A percentile compares a stretch with the other conserved stretches of the same genome.
These are phyloP conservation scores for Coemansia sp. DNA, from an alignment of 192 early-diverging fungal genomes.

Conservation along the genomic window DNA sequence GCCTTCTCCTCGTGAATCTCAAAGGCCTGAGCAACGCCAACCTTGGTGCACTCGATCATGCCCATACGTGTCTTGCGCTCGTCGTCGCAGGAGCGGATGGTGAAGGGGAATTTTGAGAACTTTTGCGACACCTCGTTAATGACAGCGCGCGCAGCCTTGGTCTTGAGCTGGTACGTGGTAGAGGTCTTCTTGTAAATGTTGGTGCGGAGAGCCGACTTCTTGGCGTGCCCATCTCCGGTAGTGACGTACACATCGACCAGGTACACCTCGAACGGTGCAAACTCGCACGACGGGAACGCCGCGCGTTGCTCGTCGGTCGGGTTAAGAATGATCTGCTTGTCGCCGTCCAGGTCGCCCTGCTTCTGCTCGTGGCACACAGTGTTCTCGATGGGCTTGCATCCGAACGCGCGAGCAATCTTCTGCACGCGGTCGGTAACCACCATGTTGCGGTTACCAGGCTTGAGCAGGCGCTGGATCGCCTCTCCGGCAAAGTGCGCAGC, in stretches of 20 bases:
- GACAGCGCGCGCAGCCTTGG: slow-evolving; percentile 76
- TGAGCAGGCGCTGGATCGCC: slow-evolving; percentile 81
- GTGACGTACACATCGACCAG: slow-evolving; percentile 86
- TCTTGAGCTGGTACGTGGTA: slow-evolving; percentile 80
- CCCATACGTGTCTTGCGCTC: slow-evolving; percentile 92
- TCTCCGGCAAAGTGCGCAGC: slow-evolving; percentile 85
- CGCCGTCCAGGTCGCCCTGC: slow-evolving; percentile 86
- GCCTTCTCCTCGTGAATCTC: slow-evolving; percentile 82
- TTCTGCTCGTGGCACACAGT: slow-evolving; percentile 87
- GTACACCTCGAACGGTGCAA: slow-evolving; percentile 83
- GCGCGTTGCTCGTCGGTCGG: slow-evolving; percentile 74
- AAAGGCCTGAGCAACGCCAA: slow-evolving; percentile 77
- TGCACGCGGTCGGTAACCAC: slow-evolving; percentile 72
- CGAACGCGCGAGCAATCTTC: slow-evolving; percentile 79
- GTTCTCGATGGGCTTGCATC: slow-evolving; percentile 86
- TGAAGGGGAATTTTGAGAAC: slow-evolving; percentile 88
- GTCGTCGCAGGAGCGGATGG: slow-evolving; percentile 81
- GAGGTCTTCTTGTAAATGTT: slow-evolving; percentile 90
- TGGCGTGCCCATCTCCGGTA: slow-evolving; percentile 84
- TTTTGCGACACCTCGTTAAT: slow-evolving; percentile 72
- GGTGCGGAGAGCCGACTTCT: slow-evolving; percentile 70
- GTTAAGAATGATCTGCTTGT: slow-evolving; percentile 91
- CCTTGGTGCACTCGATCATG: slow-evolving; percentile 84
- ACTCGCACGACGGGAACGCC: slow-evolving; percentile 68
- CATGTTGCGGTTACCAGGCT: slow-evolving; percentile 74